A percentile compares a stretch with the other conserved stretches of the same genome.
Conservation (phyloP, 2,329 filamentous ascomycete species). For the Eurotiales sp. region DNA sequence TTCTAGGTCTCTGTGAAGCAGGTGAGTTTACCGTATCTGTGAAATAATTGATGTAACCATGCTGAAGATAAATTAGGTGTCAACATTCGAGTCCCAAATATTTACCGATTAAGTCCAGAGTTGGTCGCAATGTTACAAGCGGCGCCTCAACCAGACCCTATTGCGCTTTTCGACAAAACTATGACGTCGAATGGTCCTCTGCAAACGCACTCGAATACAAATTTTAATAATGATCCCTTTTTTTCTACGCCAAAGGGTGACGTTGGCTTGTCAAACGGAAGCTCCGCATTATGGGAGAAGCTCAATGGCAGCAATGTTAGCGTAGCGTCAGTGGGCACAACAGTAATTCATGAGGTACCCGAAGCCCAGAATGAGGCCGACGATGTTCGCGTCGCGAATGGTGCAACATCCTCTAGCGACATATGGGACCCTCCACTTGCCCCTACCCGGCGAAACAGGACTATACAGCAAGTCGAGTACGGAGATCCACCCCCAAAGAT, state of each 20-base stretch:
- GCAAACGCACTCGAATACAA: slow-evolving; percentile 35
- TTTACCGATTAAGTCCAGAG: slow-evolving; percentile 73
- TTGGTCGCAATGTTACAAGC: slow-evolving; percentile 51
- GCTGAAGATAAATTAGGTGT: slow-evolving; percentile 55
- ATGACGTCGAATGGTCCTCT: slow-evolving; percentile 29
- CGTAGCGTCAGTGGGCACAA: slow-evolving; percentile 32
- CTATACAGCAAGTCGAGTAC: slow-evolving; percentile 49
- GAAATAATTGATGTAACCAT: background rate
- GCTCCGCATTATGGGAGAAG: slow-evolving; percentile 48
- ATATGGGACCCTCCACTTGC: slow-evolving; percentile 42
- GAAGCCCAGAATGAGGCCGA: slow-evolving; percentile 46
- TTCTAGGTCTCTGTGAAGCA: slow-evolving; percentile 79
- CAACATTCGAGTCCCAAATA: slow-evolving; percentile 74
- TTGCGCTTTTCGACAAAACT: slow-evolving; percentile 29
- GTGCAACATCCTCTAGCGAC: slow-evolving; percentile 19
- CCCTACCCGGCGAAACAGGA: slow-evolving; percentile 50
- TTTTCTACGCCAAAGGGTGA: slow-evolving; percentile 33
- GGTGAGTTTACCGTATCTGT: slow-evolving; percentile 37
- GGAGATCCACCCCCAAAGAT: slow-evolving; percentile 62
- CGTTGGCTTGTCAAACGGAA: slow-evolving; percentile 31
- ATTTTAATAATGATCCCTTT: slow-evolving; percentile 43
- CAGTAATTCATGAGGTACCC: slow-evolving; percentile 57
- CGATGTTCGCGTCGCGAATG: slow-evolving; percentile 34
- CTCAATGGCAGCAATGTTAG: slow-evolving; percentile 45
- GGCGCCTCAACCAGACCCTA: slow-evolving; percentile 28